phyloP scores from a whole-genome alignment of 148 eudicot genomes.

The Camellia granthamiana region DNA sequence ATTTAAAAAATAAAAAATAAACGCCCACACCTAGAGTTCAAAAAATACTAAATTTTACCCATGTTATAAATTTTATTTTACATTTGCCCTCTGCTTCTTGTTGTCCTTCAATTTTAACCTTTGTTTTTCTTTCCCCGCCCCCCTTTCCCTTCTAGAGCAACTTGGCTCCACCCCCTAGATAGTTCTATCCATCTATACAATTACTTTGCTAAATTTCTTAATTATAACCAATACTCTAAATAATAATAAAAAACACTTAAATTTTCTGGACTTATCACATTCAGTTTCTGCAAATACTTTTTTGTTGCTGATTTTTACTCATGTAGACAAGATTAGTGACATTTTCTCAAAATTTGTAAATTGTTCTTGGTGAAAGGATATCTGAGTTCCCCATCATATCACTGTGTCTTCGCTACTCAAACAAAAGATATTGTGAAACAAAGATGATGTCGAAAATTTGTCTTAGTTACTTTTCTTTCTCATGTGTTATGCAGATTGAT shows the following conservation, averaged over 20 bases:
- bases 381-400: background rate
- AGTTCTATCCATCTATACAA: background rate
- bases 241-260: background rate
- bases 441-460: background rate
- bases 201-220: background rate
- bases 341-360: background rate
- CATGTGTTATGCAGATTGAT: conserved; percentile 32
- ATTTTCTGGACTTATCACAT: background rate
- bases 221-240: background rate
- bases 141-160: too few species aligned
- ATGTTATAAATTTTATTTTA: too few species aligned
- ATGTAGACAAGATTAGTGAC: background rate
- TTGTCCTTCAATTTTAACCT: too few species aligned
- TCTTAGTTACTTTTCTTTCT: background rate
- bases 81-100: too few species aligned
- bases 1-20: too few species aligned
- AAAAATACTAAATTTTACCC: too few species aligned
- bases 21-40: too few species aligned
- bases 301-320: background rate
- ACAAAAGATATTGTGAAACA: background rate
- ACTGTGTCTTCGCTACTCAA: background rate
- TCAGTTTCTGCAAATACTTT: background rate
- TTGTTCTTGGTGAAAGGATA: background rate
- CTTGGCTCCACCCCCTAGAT: too few species aligned
- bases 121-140: too few species aligned